Conservation (phyloP, 352 stramenopile genomes). For the Pythium angustatum region DNA sequence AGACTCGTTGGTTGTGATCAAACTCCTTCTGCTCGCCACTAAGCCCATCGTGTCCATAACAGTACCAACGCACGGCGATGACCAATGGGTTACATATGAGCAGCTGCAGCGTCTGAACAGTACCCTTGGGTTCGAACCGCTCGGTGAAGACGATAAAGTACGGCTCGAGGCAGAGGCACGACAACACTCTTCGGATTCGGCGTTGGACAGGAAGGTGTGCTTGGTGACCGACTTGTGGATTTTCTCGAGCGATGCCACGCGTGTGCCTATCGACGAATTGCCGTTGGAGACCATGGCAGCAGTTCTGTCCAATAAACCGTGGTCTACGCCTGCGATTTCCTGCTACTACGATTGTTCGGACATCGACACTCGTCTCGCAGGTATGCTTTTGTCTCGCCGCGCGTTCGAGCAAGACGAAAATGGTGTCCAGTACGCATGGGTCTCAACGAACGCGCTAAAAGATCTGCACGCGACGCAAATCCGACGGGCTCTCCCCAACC, state of each 20-base stretch:
- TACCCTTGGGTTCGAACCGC: not conserved
- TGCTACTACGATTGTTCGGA: conserved; percentile 2
- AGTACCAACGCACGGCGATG: no score
- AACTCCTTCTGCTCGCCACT: not conserved
- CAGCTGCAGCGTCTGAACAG: not conserved
- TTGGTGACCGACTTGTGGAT: not conserved
- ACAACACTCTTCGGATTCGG: not conserved
- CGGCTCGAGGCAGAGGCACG: not conserved
- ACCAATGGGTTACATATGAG: not conserved
- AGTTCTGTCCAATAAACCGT: not conserved
- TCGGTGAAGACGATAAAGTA: not conserved
- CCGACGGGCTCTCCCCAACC: no score
- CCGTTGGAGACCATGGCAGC: not conserved
- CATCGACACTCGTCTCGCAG: not conserved
- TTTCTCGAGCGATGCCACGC: not conserved
- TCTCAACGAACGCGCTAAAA: not conserved
- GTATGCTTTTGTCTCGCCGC: not conserved
- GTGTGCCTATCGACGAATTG: not conserved
- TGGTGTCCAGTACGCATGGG: not conserved
- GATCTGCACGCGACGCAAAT: not conserved
- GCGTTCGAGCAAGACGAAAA: not conserved
- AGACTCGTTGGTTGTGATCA: no score
- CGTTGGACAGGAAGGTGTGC: not conserved
- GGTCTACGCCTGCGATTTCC: not conserved
- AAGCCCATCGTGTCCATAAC: no score